Evolutionary conservation across 768 basidiomycete species (phyloP).

Genomic region (Albatrellus ellisii): DNA sequence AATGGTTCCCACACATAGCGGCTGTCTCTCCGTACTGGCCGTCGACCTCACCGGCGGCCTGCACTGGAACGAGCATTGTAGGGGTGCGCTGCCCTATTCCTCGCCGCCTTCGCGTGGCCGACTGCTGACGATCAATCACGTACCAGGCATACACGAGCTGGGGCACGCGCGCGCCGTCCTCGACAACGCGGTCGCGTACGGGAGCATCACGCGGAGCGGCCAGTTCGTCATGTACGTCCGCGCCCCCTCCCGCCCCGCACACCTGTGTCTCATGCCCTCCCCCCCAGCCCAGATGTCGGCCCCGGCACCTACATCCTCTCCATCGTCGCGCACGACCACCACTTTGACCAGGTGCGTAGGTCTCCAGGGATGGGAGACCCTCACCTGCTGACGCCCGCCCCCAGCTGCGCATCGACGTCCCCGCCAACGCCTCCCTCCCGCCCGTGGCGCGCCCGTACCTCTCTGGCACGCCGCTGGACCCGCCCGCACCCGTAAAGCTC

Average conservation of each 20-base stretch:
- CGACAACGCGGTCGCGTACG: constrained; percentile 42
- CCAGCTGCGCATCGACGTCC: constrained; percentile 60
- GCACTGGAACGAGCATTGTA: constrained; percentile 61
- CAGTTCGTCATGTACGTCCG: constrained; percentile 50
- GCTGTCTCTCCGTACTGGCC: constrained; percentile 19
- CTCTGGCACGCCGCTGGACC: constrained; percentile 54
- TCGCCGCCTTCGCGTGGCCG: constrained; percentile 6
- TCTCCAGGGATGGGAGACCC: too few relatives aligned
- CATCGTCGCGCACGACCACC: constrained; percentile 49
- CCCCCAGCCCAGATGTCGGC: constrained; percentile 49
- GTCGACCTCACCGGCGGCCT: constrained; percentile 50
- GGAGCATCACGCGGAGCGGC: constrained; percentile 42
- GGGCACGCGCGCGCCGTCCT: constrained; percentile 47
- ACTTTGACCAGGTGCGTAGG: constrained; percentile 63
- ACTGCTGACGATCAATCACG: not conserved
- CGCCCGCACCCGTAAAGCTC: constrained; percentile 38
- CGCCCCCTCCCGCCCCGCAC: not conserved
- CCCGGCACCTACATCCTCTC: constrained; percentile 59
- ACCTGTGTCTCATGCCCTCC: not conserved
- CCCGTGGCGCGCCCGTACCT: constrained; percentile 51
- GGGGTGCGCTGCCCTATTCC: constrained; percentile 25
- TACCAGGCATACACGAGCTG: constrained; percentile 22
- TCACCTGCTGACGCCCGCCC: too few relatives aligned
- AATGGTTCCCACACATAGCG: not conserved
- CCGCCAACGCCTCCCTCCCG: constrained; percentile 23